phyloP scores from a whole-genome alignment of 352 stramenopile species.

The Blastocystis sp. region DNA sequence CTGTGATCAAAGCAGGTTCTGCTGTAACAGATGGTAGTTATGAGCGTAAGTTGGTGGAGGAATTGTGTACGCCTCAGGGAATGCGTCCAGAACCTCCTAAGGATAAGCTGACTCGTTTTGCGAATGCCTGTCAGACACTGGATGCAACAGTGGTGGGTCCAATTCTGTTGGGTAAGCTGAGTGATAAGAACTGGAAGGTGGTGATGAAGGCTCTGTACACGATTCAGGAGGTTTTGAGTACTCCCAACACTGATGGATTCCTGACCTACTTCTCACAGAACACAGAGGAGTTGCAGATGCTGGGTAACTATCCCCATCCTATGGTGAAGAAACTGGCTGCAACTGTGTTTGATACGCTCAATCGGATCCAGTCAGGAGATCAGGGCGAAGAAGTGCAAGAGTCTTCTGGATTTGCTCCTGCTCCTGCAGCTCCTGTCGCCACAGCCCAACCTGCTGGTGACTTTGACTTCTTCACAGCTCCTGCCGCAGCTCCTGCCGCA shows the following conservation, averaged over 20 bases:
- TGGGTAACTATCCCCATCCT: slow-evolving; percentile 44
- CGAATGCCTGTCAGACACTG: slow-evolving; percentile 43
- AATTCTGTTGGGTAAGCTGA: slow-evolving; percentile 47
- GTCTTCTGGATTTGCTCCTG: neutral
- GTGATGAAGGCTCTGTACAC: slow-evolving; percentile 59
- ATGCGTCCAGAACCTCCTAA: slow-evolving; percentile 58
- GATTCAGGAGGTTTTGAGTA: slow-evolving; percentile 48
- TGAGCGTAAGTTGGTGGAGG: slow-evolving; percentile 59
- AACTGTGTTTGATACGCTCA: slow-evolving; percentile 11
- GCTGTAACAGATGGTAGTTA: slow-evolving; percentile 55
- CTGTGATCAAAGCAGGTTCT: slow-evolving; percentile 27
- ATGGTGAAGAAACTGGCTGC: slow-evolving; percentile 59
- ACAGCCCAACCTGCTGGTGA: neutral
- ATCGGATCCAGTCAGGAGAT: neutral
- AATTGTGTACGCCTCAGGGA: slow-evolving; percentile 51
- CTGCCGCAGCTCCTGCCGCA: neutral
- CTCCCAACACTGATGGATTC: slow-evolving; percentile 46
- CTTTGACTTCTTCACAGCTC: slow-evolving; percentile 34
- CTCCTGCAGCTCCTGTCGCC: neutral
- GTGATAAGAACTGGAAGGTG: slow-evolving; percentile 63
- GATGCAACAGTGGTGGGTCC: slow-evolving; percentile 45
- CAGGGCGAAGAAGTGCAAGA: neutral
- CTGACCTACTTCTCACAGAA: slow-evolving; percentile 56
- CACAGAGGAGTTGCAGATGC: slow-evolving; percentile 52
- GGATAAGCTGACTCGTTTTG: slow-evolving; percentile 54